Evolutionary conservation across 768 basidiomycete species (phyloP), one percentile per base, ranked within the genome.

Genomic region (Rossbeevera mucosa): DNA sequence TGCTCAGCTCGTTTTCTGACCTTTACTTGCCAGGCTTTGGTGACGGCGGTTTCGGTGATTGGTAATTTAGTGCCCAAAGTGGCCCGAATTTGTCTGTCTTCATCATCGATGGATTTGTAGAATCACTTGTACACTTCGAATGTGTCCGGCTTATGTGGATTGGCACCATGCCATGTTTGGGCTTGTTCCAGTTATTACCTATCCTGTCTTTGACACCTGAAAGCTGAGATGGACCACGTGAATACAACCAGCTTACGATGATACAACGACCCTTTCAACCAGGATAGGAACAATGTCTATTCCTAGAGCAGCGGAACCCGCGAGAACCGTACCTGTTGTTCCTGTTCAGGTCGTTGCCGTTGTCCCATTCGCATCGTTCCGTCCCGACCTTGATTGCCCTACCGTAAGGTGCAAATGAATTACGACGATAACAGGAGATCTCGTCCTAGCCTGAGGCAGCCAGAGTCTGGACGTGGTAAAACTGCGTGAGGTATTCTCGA

Each of bases 21-120:
- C 16, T n/a, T 43, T 50, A 29, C 13, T 36, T 30, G 14, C 24
- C 31, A 74, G 74, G 72, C n/a, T 75, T 48, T 26, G 54, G 55
- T 9, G 33, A 52, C 31, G 36, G 26, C 24, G 51, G 25, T 14
- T 42, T 42, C 22, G 50, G 25, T 1, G 54, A 33, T 26, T 65
- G 25, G 40, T 67, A 47, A 52, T 41, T 46, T 22, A 41, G 13
- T 16, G 26, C 7, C 16, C 25, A 26, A 48, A 24, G 36, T 40
- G 25, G n/a, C 36, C 24, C 21, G 12, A 48, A 22, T 21, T 44
- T 48, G 20, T 40, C 47, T 30, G 18, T 49, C 50, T 26, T 50
- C 46, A 28, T 47, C 33, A 28, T 44, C 47, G 21, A 21, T 55
- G 40, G 59, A 51, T 64, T 61, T 65, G 61, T 64, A 40, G 29